These are phyloP conservation scores for Capniomyces stellatus DNA, from an alignment of 371 early-diverging fungal genomes.

Conservation along the genomic window DNA sequence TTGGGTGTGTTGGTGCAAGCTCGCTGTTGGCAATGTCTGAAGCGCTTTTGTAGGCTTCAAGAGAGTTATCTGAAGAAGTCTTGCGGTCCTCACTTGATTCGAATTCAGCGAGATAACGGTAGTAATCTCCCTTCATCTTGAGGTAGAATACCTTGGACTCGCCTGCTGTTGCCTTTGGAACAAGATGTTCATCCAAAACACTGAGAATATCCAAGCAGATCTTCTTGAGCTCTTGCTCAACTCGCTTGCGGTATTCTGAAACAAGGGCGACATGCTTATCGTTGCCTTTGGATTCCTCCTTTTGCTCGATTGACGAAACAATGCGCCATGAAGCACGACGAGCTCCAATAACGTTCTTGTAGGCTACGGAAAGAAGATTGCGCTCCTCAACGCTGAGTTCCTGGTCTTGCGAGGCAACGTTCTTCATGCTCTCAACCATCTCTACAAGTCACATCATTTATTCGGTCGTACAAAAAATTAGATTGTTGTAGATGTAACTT, in stretches of 20 bases:
- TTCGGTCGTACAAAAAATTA: neutral
- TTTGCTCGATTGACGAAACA: constrained; percentile 95
- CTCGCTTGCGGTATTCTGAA: constrained; percentile 74
- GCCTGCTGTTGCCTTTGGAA: constrained; percentile 68
- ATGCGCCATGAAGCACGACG: constrained; percentile 99
- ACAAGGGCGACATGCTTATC: constrained; percentile 70
- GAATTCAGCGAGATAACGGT: constrained; percentile 99
- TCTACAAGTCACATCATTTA: no score
- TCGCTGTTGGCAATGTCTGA: constrained; percentile 87
- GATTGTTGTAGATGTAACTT: neutral
- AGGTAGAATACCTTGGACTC: constrained; percentile 98
- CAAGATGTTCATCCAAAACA: constrained; percentile 78
- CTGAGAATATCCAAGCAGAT: constrained; percentile 92
- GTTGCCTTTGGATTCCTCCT: constrained; percentile 89
- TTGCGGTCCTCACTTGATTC: constrained; percentile 70
- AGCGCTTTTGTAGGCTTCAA: constrained; percentile 93
- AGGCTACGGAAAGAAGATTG: constrained; percentile 97
- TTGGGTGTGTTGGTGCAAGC: constrained; percentile 95
- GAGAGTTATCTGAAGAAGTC: constrained; percentile 71
- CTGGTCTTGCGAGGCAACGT: constrained; percentile 40
- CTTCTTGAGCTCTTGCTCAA: constrained; percentile 86
- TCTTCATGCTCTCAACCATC: constrained; percentile 93
- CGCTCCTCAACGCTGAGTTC: constrained; percentile 94
- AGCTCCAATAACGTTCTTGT: constrained; percentile 98
- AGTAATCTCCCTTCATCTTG: constrained; percentile 99